A percentile compares a stretch with the other conserved stretches of the same genome.
These are phyloP conservation scores for Talaromyces marneffei DNA, from an alignment of 2,329 filamentous ascomycete species.

Conservation along the genomic window DNA sequence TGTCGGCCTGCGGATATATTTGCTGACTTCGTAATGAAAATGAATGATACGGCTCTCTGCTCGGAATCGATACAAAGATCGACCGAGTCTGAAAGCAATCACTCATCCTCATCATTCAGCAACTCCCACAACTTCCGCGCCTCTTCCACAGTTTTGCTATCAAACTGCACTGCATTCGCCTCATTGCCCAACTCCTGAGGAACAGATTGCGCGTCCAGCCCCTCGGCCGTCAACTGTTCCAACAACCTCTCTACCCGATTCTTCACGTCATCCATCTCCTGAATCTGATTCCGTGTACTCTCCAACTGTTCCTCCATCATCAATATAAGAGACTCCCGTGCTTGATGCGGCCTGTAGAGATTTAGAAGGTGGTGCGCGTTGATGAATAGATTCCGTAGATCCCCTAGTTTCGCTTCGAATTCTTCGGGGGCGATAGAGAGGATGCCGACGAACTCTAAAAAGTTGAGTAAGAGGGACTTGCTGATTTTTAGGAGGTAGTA, in stretches of 20 bases:
- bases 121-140: constrained; percentile 36
- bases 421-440: constrained; percentile 62
- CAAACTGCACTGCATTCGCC: constrained; percentile 9
- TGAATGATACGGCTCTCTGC: not conserved
- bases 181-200: constrained; percentile 7
- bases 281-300: constrained; percentile 66
- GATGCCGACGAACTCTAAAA: constrained; percentile 73
- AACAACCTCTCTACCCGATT: constrained; percentile 54
- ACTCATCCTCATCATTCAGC: constrained; percentile 29
- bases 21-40: too few relatives aligned
- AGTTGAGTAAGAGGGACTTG: constrained; percentile 82
- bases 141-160: constrained; percentile 24
- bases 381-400: constrained; percentile 75
- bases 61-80: not conserved
- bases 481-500: constrained; percentile 67
- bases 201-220: constrained; percentile 18
- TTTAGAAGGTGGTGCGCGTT: constrained; percentile 94
- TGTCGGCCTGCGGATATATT: not conserved
- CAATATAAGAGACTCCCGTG: constrained; percentile 76
- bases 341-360: constrained; percentile 89
- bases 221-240: constrained; percentile 30
- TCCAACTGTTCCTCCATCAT: constrained; percentile 83
- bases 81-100: not conserved
- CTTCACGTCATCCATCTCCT: constrained; percentile 68
- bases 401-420: constrained; percentile 65